Evolutionary conservation across 2,329 filamentous ascomycete genomes (phyloP).

Genomic region (Pleomassaria siparia): DNA sequence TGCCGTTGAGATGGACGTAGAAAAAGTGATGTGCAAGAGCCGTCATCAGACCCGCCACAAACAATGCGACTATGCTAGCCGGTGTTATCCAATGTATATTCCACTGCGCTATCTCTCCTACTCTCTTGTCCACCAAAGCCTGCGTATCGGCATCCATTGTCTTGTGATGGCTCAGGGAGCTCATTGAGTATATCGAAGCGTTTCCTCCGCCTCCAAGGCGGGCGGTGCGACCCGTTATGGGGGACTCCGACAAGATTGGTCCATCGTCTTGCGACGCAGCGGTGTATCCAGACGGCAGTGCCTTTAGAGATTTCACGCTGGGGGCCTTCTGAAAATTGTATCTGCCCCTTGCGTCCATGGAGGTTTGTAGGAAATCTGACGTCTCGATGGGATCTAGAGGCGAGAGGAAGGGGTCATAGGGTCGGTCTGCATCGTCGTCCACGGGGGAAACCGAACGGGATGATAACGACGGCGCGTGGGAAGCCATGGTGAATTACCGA

Average conservation of each 20-base stretch:
- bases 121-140: conserved; percentile 33
- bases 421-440: conserved; percentile 13
- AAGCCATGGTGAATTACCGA: conserved; percentile 23
- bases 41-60: conserved; percentile 32
- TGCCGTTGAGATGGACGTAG: conserved; percentile 33
- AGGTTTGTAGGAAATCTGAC: conserved; percentile 18
- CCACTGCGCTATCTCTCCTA: conserved; percentile 40
- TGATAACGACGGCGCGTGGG: conserved; percentile 21
- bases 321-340: conserved; percentile 13
- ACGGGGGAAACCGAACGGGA: conserved; percentile 30
- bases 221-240: conserved; percentile 9
- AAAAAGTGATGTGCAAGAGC: conserved; percentile 42
- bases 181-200: conserved; percentile 21
- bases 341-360: conserved; percentile 10
- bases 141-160: conserved; percentile 34
- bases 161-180: conserved; percentile 29
- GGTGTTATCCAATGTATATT: conserved; percentile 40
- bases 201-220: conserved; percentile 12
- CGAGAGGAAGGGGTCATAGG: conserved; percentile 30
- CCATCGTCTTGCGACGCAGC: conserved; percentile 4
- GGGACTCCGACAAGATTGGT: not conserved
- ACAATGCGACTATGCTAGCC: conserved; percentile 28
- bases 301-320: conserved; percentile 11
- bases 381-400: conserved; percentile 34
- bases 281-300: conserved; percentile 21